Evolutionary conservation across 352 stramenopile species (phyloP).

Genomic region (Phytophthora foliorum): DNA sequence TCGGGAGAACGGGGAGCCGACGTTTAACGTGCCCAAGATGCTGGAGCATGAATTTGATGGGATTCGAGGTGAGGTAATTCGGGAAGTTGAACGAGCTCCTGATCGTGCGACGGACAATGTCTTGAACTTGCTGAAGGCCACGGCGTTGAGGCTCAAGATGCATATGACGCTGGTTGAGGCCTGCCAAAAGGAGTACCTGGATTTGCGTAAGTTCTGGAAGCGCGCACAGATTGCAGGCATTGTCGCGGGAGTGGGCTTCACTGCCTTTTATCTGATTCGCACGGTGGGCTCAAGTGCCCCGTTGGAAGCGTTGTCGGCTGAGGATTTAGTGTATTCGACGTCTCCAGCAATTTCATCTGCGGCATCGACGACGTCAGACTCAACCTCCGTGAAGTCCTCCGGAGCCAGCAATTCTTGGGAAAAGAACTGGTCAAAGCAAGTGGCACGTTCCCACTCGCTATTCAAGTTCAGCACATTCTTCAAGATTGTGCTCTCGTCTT

Average conservation of each 20-base stretch:
- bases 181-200: conserved; percentile 82
- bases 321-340: conserved; percentile 24
- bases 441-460: conserved; percentile 68
- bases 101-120: conserved; percentile 89
- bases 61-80: conserved; percentile 86
- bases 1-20: conserved; percentile 24
- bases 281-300: conserved; percentile 53
- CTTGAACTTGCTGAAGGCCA: conserved; percentile 84
- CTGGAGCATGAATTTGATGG: conserved; percentile 90
- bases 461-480: conserved; percentile 80
- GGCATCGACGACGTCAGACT: conserved; percentile 4
- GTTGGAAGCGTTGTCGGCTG: conserved; percentile 41
- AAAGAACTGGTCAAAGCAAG: conserved; percentile 82
- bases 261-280: conserved; percentile 80
- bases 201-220: conserved; percentile 79
- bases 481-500: conserved; percentile 78
- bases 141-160: conserved; percentile 86
- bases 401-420: conserved; percentile 58
- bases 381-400: conserved; percentile 13
- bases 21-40: conserved; percentile 69
- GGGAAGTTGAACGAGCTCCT: conserved; percentile 81
- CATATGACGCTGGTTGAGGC: conserved; percentile 82
- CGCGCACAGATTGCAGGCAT: conserved; percentile 74
- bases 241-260: conserved; percentile 67
- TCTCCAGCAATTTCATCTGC: conserved; percentile 19